Conservation (phyloP, 2,329 filamentous ascomycete species). For the Calycina herbarum region DNA sequence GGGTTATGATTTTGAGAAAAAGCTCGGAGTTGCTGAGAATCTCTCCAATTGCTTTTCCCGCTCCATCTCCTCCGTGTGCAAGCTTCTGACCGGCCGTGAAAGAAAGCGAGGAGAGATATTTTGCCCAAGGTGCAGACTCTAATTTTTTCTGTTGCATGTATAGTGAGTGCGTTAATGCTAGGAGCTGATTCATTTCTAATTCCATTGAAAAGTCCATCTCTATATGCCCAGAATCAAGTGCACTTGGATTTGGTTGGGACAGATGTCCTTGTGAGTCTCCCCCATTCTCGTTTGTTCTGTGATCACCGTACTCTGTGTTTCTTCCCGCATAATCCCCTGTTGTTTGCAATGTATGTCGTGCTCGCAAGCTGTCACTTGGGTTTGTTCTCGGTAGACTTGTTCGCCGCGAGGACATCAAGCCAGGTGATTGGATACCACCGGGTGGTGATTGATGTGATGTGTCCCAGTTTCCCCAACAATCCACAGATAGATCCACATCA, state of each 20-base stretch:
- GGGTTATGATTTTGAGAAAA: neutral
- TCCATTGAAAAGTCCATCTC: neutral
- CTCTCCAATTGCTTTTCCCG: neutral
- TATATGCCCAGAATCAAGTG: neutral
- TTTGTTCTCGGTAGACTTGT: neutral
- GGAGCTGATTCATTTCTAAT: neutral
- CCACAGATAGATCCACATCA: neutral
- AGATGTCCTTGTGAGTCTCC: neutral
- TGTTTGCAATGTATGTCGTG: neutral
- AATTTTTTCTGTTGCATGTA: neutral
- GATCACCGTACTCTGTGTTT: too few species aligned
- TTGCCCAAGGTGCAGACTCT: neutral
- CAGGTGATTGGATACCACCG: neutral
- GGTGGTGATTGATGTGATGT: neutral
- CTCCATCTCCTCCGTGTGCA: neutral
- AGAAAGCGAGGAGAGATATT: slow-evolving; percentile 3
- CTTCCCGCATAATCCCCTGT: neutral
- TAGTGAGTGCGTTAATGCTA: neutral
- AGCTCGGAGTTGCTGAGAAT: slow-evolving; percentile 8
- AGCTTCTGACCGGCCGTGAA: neutral
- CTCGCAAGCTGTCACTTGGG: neutral
- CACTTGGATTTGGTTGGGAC: too few species aligned
- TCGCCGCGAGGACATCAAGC: neutral
- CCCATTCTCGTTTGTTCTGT: too few species aligned
- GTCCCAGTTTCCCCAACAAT: neutral